Evolutionary conservation across 2,329 filamentous ascomycete genomes (phyloP).

Genomic region (Pyrenophora seminiperda): DNA sequence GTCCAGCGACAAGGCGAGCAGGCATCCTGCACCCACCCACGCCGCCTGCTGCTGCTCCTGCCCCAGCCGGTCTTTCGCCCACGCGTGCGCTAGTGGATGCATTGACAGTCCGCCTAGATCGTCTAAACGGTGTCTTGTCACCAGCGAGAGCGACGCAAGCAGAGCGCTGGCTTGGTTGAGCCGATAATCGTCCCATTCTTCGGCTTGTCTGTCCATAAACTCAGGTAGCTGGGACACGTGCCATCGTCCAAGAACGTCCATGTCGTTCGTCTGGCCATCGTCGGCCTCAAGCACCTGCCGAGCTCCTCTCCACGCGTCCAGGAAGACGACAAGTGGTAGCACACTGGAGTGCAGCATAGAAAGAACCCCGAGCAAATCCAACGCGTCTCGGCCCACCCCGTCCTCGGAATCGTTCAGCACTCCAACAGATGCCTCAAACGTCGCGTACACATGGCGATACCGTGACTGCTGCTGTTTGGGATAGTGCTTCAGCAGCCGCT

Average conservation of each 20-base stretch:
- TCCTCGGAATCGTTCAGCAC: conserved; percentile 23
- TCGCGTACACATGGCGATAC: conserved; percentile 46
- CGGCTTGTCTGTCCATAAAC: conserved; percentile 14
- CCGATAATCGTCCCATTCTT: conserved; percentile 35
- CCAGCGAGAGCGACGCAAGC: conserved; percentile 39
- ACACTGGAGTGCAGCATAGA: conserved; percentile 30
- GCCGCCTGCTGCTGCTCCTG: conserved; percentile 17
- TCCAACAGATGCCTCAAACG: conserved; percentile 44
- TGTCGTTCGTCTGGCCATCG: neutral
- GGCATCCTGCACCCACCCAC: conserved; percentile 27
- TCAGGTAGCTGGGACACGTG: conserved; percentile 18
- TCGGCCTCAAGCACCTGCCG: neutral
- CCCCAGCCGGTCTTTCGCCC: conserved; percentile 39
- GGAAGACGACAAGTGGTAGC: conserved; percentile 22
- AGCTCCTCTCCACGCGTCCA: conserved; percentile 28
- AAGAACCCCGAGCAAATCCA: conserved; percentile 38
- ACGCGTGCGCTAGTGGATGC: conserved; percentile 46
- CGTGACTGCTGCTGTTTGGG: conserved; percentile 37
- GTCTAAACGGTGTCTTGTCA: conserved; percentile 14
- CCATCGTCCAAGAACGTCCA: conserved; percentile 11
- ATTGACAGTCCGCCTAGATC: conserved; percentile 34
- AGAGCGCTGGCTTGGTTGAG: conserved; percentile 28
- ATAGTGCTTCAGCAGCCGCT: conserved; percentile 34
- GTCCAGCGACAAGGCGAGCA: conserved; percentile 12
- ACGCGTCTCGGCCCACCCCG: conserved; percentile 27